phyloP scores from a whole-genome alignment of 345 rosid genomes.

The sweet orange (Citrus sinensis) region DVS_A1.0 CM039164.1:26412501-26413000 shows the following conservation, averaged over 20 bases:
- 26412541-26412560: neutral
- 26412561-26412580: constrained; percentile 14
- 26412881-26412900: too few relatives aligned
- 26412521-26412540: neutral
- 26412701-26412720: too few relatives aligned
- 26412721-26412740: too few relatives aligned
- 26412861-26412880: neutral
- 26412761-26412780: too few relatives aligned
- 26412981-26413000: neutral
- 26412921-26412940: neutral
- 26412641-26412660: too few relatives aligned
- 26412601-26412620: constrained; percentile 7
- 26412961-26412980: neutral
- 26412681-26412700: too few relatives aligned
- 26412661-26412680: neutral
- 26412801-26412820: too few relatives aligned
- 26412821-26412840: too few relatives aligned
- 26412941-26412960: neutral
- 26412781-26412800: too few relatives aligned
- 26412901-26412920: neutral
- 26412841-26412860: too few relatives aligned
- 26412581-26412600: constrained; percentile 3
- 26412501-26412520: constrained; percentile 8
- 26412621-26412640: constrained; percentile 3
- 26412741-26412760: too few relatives aligned